Conservation (phyloP, 192 early-diverging fungal species). For the Umbelopsis vinacea region DNA sequence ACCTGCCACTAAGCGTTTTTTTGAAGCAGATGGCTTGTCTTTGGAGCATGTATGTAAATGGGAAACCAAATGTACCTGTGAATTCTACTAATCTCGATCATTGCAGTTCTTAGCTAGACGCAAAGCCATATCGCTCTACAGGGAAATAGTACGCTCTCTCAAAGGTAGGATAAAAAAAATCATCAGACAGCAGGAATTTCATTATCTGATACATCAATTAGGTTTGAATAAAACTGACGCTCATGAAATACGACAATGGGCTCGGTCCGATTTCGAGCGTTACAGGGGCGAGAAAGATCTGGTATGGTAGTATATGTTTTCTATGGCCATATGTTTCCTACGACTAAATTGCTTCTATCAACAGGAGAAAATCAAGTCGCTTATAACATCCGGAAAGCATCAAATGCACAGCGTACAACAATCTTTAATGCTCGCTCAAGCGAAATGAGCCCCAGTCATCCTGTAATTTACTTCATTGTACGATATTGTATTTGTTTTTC, state of each 20-base stretch:
- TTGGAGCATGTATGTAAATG: conserved; percentile 36
- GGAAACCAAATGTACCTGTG: not conserved
- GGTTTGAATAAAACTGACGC: conserved; percentile 44
- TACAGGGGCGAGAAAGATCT: conserved; percentile 44
- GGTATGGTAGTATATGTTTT: conserved; percentile 28
- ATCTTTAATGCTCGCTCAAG: conserved; percentile 36
- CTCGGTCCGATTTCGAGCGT: conserved; percentile 53
- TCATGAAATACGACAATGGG: conserved; percentile 45
- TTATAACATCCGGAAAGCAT: conserved; percentile 38
- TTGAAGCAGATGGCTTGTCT: conserved; percentile 29
- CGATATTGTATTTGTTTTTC: conserved; percentile 5
- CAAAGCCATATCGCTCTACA: conserved; percentile 40
- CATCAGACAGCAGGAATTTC: not conserved
- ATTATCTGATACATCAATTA: conserved; percentile 7
- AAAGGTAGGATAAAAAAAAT: conserved; percentile 26
- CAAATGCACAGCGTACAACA: conserved; percentile 42
- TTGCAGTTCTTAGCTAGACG: conserved; percentile 34
- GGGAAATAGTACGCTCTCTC: conserved; percentile 37
- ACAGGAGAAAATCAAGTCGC: conserved; percentile 38
- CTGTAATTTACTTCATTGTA: conserved; percentile 7
- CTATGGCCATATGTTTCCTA: no score
- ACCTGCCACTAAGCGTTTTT: conserved; percentile 19
- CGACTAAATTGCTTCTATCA: not conserved
- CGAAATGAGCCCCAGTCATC: not conserved
- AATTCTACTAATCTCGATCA: not conserved